Evolutionary conservation across 345 rosid genomes (phyloP).

Genomic region (Populus tremula): DNA sequence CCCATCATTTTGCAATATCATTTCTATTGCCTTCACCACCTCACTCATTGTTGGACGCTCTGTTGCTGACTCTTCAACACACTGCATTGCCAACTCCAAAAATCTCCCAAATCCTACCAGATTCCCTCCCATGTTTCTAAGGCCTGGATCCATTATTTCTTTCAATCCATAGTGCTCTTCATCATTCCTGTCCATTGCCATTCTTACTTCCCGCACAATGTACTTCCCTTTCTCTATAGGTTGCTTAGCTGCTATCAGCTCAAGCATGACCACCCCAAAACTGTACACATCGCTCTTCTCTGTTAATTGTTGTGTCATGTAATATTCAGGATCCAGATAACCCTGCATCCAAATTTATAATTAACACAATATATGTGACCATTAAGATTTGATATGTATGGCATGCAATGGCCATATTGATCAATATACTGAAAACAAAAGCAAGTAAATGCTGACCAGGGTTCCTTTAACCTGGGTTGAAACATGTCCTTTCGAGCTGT

Average conservation of each 20-base stretch:
- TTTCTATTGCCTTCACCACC: constrained; percentile 74
- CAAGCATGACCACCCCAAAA: constrained; percentile 89
- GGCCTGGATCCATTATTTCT: constrained; percentile 62
- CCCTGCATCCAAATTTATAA: constrained; percentile 50
- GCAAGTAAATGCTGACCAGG: constrained; percentile 42
- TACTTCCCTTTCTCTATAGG: constrained; percentile 91
- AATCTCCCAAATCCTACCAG: constrained; percentile 56
- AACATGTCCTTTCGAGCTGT: constrained; percentile 89
- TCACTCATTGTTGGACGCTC: constrained; percentile 90
- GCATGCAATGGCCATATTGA: background rate
- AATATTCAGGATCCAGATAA: constrained; percentile 93
- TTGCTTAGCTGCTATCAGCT: constrained; percentile 71
- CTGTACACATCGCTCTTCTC: constrained; percentile 96
- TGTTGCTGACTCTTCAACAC: constrained; percentile 78
- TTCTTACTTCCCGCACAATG: constrained; percentile 73
- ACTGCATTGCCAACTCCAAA: constrained; percentile 71
- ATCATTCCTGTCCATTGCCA: constrained; percentile 47
- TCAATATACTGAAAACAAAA: background rate
- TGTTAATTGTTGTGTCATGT: constrained; percentile 89
- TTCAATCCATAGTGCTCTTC: constrained; percentile 60
- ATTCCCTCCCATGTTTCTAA: constrained; percentile 43
- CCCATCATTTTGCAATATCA: constrained; percentile 65
- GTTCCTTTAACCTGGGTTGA: constrained; percentile 99
- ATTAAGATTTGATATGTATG: background rate
- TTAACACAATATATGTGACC: background rate